Conservation (phyloP, 2,329 filamentous ascomycete species). For the Fusarium transvaalense region DNA sequence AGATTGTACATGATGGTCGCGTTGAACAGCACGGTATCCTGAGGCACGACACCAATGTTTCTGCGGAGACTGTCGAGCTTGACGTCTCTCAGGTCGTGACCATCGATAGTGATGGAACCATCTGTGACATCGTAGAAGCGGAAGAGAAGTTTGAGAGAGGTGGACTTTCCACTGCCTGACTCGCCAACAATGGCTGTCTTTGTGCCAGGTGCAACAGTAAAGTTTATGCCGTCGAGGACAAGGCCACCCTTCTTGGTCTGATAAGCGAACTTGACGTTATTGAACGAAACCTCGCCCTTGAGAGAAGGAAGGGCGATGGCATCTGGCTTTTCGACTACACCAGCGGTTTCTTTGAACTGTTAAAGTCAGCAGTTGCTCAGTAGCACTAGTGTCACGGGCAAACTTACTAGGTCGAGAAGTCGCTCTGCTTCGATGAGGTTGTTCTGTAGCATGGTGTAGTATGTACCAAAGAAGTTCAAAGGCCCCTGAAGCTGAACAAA, state of each 20-base stretch:
- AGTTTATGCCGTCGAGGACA: conserved; percentile 57
- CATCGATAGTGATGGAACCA: conserved; percentile 61
- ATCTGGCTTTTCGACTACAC: conserved; percentile 58
- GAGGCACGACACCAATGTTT: conserved; percentile 61
- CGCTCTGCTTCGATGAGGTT: conserved; percentile 62
- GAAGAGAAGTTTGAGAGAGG: conserved; percentile 62
- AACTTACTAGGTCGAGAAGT: conserved; percentile 57
- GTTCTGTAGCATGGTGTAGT: conserved; percentile 61
- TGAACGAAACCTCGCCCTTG: conserved; percentile 57
- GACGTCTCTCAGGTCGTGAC: conserved; percentile 59
- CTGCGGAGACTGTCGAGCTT: conserved; percentile 56
- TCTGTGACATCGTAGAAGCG: conserved; percentile 64
- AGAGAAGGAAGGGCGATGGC: conserved; percentile 51
- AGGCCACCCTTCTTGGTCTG: conserved; percentile 54
- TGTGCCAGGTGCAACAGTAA: conserved; percentile 58
- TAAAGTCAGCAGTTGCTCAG: conserved; percentile 21
- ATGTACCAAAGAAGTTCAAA: conserved; percentile 70
- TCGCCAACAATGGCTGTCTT: conserved; percentile 62
- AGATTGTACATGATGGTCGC: conserved; percentile 68
- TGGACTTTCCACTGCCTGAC: conserved; percentile 63
- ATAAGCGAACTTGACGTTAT: conserved; percentile 60
- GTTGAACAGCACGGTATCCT: conserved; percentile 63
- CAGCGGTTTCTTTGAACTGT: conserved; percentile 59
- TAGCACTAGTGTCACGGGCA: accelerated
- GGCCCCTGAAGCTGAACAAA: conserved; percentile 72